Evolutionary conservation across 805 yeast genomes (phyloP).

Genomic region (Kazachstania martiniae): DNA sequence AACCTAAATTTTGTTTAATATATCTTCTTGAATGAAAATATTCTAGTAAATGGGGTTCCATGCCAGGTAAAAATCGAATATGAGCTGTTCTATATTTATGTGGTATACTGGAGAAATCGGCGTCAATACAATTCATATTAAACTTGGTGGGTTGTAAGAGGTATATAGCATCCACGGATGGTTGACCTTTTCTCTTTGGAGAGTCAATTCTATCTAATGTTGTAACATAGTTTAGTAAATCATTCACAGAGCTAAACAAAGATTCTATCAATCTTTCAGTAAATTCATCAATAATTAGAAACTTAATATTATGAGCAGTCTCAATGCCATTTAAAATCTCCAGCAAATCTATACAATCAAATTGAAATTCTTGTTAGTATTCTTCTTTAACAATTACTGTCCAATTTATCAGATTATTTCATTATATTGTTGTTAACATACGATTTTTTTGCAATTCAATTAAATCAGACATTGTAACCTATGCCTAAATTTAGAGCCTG

Average conservation of each 20-base stretch:
- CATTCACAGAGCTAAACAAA: conserved; percentile 33
- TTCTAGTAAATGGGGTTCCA: conserved; percentile 25
- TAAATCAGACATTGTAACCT: conserved; percentile 31
- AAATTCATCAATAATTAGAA: conserved; percentile 46
- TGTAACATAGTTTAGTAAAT: conserved; percentile 43
- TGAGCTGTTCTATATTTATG: conserved; percentile 68
- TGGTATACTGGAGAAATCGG: conserved; percentile 59
- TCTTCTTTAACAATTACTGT: not conserved
- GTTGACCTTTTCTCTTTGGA: conserved; percentile 42
- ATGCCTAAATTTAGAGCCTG: no score
- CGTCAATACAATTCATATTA: conserved; percentile 62
- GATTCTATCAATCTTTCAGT: conserved; percentile 39
- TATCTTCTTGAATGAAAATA: conserved; percentile 23
- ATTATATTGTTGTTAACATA: not conserved
- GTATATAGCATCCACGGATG: conserved; percentile 70
- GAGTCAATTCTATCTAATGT: conserved; percentile 57
- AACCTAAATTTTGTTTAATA: conserved; percentile 20
- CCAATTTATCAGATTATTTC: not conserved
- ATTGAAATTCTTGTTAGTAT: not conserved
- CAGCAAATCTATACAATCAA: conserved; percentile 22
- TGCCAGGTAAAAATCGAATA: conserved; percentile 60
- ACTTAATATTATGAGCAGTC: conserved; percentile 36
- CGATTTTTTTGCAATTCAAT: conserved; percentile 30
- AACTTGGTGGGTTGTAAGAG: conserved; percentile 59
- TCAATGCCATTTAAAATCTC: conserved; percentile 31